These are phyloP conservation scores for Botryotinia convoluta DNA, from an alignment of 2,329 filamentous ascomycete genomes.

Conservation along the genomic window DNA sequence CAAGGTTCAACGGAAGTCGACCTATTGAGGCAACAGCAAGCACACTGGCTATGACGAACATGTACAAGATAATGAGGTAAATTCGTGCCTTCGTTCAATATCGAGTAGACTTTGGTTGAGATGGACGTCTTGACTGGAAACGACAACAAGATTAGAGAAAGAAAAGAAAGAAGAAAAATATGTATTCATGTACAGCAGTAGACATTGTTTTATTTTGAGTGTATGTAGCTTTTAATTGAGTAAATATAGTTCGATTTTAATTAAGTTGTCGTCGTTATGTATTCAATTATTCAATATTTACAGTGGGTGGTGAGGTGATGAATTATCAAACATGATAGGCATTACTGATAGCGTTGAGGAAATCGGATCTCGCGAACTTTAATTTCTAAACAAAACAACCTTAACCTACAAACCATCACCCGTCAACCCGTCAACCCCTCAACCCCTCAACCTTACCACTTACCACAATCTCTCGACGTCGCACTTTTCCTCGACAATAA, in stretches of 20 bases:
- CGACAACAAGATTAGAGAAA: not conserved
- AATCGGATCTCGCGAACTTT: conserved; percentile 8
- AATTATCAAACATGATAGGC: conserved; percentile 5
- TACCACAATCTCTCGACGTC: not conserved
- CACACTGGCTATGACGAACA: not conserved
- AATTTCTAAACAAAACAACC: conserved; percentile 5
- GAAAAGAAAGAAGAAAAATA: not conserved
- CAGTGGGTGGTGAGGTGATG: not conserved
- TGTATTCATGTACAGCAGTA: not conserved
- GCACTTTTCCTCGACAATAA: not conserved
- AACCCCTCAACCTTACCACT: not conserved
- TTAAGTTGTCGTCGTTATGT: not conserved
- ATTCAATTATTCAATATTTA: not conserved
- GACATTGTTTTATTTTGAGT: not conserved
- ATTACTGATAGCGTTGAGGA: not conserved
- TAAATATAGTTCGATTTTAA: not conserved
- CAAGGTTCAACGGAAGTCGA: not conserved
- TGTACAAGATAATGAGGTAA: not conserved
- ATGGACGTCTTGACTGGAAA: not conserved
- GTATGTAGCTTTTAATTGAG: not conserved
- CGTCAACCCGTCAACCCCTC: not conserved
- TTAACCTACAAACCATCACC: not conserved
- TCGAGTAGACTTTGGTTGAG: not conserved
- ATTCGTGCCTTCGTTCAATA: not conserved
- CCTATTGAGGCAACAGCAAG: not conserved